Evolutionary conservation across 495 filamentous ascomycete genomes (phyloP), one percentile per base, ranked within the genome.

Genomic region (Tuber indicum): DNA sequence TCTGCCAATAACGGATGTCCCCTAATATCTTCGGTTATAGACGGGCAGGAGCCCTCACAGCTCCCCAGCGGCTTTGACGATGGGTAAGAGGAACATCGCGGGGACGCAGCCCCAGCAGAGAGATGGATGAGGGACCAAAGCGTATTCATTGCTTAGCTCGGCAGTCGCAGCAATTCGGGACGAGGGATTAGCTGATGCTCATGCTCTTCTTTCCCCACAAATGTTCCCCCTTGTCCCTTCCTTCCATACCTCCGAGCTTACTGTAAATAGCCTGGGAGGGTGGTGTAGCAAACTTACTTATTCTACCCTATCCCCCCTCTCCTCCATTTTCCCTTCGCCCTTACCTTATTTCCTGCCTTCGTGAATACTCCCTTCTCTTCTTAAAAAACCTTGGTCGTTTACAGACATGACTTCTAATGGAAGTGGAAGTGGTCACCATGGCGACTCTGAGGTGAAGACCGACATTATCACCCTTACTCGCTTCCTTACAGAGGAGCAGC

Each of bases 401-500:
- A 73, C 58, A 58, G 75, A 45, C 1, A 74, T 69, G 77, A 19
- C 41, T 45, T 79, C 83, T 75, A 86, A 84, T 82, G 80, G 83
- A 74, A 84, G 81, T 82, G 80, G 76, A 36, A 72, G 71, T 74
- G 73, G 74, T 77, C 85, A 87, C 44, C 79, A 75, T 36, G 81
- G 82, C 7, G 89, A 83, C 47, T 86, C 96, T 86, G 90, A 92
- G 83, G 89, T 99, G 85, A 97, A 99, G 88, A 97, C 93, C 58
- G 90, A 98, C 82, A 98, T 98, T 79, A 88, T 98, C 82, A 98
- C 96, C 49, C 91, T 99, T 81, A 97, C 96, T 41, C 88, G 96
- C 77, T 97, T 94, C 88, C 89, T 99, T 72, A 98, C 94, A 42
- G 96, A 99, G 87, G 93, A 97, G 85, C 96, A 99, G 86, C 91